phyloP scores from a whole-genome alignment of 371 early-diverging fungal species.

The Mortierella sp. region DNA sequence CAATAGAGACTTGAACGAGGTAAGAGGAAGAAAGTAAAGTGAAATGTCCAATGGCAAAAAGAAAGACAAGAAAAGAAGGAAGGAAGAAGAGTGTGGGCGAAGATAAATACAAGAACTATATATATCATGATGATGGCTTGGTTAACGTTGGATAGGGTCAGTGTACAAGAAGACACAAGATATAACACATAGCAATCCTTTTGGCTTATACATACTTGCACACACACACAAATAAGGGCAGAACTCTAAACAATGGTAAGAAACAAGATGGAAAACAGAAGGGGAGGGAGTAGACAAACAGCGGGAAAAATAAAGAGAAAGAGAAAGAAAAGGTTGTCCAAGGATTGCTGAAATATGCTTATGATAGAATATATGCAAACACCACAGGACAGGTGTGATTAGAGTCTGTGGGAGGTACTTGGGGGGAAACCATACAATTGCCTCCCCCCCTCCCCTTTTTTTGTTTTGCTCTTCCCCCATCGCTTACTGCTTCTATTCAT shows the following conservation, averaged over 20 bases:
- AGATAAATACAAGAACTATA: neutral
- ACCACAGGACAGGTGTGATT: no score
- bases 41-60: neutral
- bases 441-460: slow-evolving; percentile 1
- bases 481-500: slow-evolving; percentile 13
- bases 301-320: neutral
- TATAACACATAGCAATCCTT: neutral
- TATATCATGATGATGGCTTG: neutral
- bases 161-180: neutral
- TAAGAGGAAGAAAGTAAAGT: neutral
- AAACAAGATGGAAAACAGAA: neutral
- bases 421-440: neutral
- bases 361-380: neutral
- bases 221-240: neutral
- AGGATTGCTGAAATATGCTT: no score
- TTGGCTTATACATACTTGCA: neutral
- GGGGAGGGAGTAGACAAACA: neutral
- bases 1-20: no score
- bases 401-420: no score
- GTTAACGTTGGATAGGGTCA: slow-evolving; percentile 3
- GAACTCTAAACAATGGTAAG: neutral
- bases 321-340: neutral
- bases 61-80: neutral
- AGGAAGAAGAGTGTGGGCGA: neutral
- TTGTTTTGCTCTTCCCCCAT: neutral